Evolutionary conservation across 2,329 filamentous ascomycete species (phyloP).

Genomic region (Polychaeton citri): DNA sequence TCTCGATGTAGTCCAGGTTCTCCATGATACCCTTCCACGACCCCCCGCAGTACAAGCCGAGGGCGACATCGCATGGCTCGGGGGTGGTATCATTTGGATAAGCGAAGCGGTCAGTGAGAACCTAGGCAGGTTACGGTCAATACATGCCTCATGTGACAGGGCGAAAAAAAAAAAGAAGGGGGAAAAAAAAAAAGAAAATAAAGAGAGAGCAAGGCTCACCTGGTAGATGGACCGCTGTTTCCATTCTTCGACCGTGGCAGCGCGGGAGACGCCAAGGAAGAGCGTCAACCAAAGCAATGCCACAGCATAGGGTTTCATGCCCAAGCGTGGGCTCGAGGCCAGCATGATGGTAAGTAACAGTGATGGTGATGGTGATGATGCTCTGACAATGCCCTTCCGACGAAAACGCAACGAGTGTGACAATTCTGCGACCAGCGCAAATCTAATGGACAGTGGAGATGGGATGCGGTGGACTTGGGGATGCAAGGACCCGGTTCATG

Average conservation of each 20-base stretch:
- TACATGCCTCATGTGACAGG: no score
- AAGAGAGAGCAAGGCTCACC: slow-evolving; percentile 8
- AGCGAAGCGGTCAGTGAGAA: slow-evolving; percentile 25
- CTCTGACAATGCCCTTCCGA: no score
- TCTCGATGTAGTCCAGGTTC: slow-evolving; percentile 30
- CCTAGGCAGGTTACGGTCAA: neutral
- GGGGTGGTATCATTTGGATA: slow-evolving; percentile 12
- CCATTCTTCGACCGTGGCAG: slow-evolving; percentile 24
- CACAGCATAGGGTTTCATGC: neutral
- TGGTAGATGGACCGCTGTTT: slow-evolving; percentile 26
- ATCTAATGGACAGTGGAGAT: no score
- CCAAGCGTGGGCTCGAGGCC: no score
- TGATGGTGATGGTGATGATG: no score
- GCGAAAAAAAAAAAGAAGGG: no score
- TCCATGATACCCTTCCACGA: slow-evolving; percentile 30
- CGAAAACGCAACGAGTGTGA: no score
- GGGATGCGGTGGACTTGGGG: no score
- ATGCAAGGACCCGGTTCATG: no score
- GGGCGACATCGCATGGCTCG: slow-evolving; percentile 13
- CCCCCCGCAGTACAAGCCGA: slow-evolving; percentile 23
- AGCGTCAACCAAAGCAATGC: slow-evolving; percentile 1
- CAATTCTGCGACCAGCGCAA: no score
- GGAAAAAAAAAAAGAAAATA: no score
- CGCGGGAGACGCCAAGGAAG: slow-evolving; percentile 5
- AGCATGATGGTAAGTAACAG: no score